phyloP scores from a whole-genome alignment of 257 asterid species.

The Plectranthus barbatus region DNA sequence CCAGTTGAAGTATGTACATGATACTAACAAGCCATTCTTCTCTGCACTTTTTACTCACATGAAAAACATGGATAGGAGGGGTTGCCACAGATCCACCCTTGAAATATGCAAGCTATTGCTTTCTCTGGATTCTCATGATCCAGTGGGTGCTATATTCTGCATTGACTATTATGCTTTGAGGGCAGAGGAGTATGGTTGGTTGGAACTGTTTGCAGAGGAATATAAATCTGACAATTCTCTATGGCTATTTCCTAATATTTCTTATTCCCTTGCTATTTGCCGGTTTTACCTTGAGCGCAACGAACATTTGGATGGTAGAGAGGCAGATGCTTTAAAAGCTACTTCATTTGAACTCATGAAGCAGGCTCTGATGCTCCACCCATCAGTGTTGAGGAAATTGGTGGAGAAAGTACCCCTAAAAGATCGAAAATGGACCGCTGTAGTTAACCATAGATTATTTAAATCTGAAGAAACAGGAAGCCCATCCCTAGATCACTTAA shows the following conservation, averaged over 20 bases:
- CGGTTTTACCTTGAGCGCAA: slow-evolving; percentile 59
- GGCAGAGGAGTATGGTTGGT: slow-evolving; percentile 79
- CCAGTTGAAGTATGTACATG: slow-evolving; percentile 61
- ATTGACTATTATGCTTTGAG: slow-evolving; percentile 80
- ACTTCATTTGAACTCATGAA: slow-evolving; percentile 70
- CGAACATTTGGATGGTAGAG: slow-evolving; percentile 18
- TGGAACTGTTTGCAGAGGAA: slow-evolving; percentile 70
- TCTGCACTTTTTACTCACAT: slow-evolving; percentile 69
- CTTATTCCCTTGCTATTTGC: slow-evolving; percentile 73
- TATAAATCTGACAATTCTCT: slow-evolving; percentile 65
- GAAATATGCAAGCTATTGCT: slow-evolving; percentile 86
- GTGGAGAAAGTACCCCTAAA: slow-evolving; percentile 80
- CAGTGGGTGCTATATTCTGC: slow-evolving; percentile 74
- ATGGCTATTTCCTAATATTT: slow-evolving; percentile 86
- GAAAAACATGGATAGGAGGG: slow-evolving; percentile 93
- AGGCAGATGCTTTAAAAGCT: slow-evolving; percentile 34
- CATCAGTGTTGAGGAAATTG: slow-evolving; percentile 61
- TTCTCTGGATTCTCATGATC: slow-evolving; percentile 84
- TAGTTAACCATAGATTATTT: slow-evolving; percentile 49
- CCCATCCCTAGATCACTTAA: slow-evolving; percentile 75
- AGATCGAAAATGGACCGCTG: slow-evolving; percentile 52
- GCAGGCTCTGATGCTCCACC: slow-evolving; percentile 94
- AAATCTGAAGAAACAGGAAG: slow-evolving; percentile 53
- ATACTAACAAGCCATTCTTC: slow-evolving; percentile 74
- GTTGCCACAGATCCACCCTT: slow-evolving; percentile 91